Conservation (phyloP, 257 asterid species). For the Gentiana macrophylla region DNA sequence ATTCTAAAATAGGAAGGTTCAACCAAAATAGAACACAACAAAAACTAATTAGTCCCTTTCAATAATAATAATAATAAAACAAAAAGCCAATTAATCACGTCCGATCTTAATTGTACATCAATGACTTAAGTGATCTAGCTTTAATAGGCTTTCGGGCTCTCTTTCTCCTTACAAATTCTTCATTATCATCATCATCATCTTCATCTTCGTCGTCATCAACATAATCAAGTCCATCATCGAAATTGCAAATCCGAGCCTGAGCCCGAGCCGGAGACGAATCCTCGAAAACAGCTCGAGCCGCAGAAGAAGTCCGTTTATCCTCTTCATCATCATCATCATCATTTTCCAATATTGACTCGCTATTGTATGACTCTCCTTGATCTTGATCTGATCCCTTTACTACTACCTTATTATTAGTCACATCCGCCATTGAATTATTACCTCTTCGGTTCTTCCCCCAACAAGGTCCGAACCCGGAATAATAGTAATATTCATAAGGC, state of each 20-base stretch:
- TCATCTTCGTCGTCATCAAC: constrained; percentile 24
- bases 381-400: neutral
- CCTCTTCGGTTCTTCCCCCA: constrained; percentile 54
- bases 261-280: neutral
- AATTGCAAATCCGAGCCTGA: neutral
- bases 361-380: neutral
- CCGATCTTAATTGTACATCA: constrained; percentile 27
- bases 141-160: constrained; percentile 53
- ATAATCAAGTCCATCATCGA: constrained; percentile 15
- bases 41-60: no score
- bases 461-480: constrained; percentile 70
- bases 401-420: constrained; percentile 1
- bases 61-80: no score
- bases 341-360: neutral
- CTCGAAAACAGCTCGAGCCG: constrained; percentile 3
- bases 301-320: neutral
- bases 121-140: constrained; percentile 69
- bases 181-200: constrained; percentile 10
- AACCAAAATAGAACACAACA: no score
- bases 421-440: neutral
- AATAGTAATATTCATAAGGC: constrained; percentile 50
- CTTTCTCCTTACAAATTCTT: constrained; percentile 14
- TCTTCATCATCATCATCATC: neutral
- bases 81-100: no score
- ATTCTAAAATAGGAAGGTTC: no score